These are phyloP conservation scores for Prunus campanulata DNA, from an alignment of 306 rosid genomes.

Conservation along the genomic window DNA sequence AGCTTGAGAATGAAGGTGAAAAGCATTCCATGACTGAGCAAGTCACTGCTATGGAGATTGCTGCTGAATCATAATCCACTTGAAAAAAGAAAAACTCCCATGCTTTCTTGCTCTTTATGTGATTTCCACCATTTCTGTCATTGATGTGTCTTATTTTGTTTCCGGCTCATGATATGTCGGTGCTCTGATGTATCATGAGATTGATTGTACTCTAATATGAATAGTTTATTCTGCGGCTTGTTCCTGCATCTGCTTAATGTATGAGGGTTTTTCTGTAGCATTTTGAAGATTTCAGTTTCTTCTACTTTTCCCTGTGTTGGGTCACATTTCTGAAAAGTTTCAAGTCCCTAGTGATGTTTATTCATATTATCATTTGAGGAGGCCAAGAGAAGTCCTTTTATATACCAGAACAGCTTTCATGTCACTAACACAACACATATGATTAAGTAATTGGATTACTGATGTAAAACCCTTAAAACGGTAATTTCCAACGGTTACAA, in stretches of 20 bases:
- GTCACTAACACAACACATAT: too few species aligned
- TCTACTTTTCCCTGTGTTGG: background rate
- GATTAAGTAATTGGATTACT: too few species aligned
- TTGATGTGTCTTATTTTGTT: background rate
- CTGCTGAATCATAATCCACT: slow-evolving; percentile 20
- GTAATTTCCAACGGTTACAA: too few species aligned
- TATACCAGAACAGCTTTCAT: too few species aligned
- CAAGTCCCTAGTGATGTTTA: background rate
- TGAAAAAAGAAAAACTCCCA: too few species aligned
- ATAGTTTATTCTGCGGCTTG: background rate
- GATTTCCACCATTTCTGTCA: background rate
- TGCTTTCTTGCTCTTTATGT: background rate
- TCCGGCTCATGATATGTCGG: background rate
- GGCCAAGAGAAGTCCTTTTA: too few species aligned
- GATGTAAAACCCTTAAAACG: too few species aligned
- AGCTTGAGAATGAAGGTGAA: slow-evolving; percentile 48
- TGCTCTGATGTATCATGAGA: background rate
- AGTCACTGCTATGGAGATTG: slow-evolving; percentile 21
- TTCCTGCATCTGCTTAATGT: background rate
- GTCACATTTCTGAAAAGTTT: too few species aligned
- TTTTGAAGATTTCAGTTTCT: background rate
- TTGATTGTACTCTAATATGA: background rate
- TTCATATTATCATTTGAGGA: too few species aligned
- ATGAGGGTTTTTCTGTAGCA: background rate
- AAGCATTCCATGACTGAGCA: slow-evolving; percentile 11